These are phyloP conservation scores for Paracamarosporium sp. DNA, from an alignment of 2,329 filamentous ascomycete species.

Conservation along the genomic window DNA sequence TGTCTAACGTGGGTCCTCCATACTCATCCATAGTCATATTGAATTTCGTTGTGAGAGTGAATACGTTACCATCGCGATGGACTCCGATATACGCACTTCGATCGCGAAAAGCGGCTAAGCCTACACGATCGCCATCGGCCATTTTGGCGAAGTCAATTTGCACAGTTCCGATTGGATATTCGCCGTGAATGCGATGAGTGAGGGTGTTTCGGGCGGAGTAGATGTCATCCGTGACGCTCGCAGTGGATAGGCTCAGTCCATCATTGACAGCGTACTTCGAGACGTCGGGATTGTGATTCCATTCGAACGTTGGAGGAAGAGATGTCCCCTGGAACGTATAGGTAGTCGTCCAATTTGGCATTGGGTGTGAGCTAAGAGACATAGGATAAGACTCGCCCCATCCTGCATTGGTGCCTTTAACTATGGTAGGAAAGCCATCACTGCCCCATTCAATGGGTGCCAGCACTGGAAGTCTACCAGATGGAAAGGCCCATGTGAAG, in stretches of 20 bases:
- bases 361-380: constrained; percentile 17
- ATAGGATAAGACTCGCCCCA: constrained; percentile 54
- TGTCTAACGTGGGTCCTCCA: constrained; percentile 21
- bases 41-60: constrained; percentile 28
- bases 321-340: constrained; percentile 53
- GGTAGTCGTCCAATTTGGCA: constrained; percentile 37
- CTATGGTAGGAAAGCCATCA: constrained; percentile 56
- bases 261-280: constrained; percentile 51
- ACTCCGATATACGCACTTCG: constrained; percentile 58
- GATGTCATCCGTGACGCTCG: constrained; percentile 58
- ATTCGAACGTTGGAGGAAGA: constrained; percentile 58
- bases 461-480: constrained; percentile 61
- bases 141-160: constrained; percentile 55
- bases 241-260: constrained; percentile 53
- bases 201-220: constrained; percentile 45
- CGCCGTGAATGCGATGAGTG: constrained; percentile 43
- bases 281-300: constrained; percentile 65
- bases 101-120: constrained; percentile 59
- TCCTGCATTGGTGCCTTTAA: constrained; percentile 47
- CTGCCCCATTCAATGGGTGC: constrained; percentile 59
- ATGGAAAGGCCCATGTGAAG: constrained; percentile 61
- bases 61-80: constrained; percentile 39
- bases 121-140: constrained; percentile 58
- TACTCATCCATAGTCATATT: constrained; percentile 45
- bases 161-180: constrained; percentile 51